A percentile compares a stretch with the other conserved stretches of the same genome.
phyloP scores from a whole-genome alignment of 768 basidiomycete genomes.

The Amanita fuliginea region DNA sequence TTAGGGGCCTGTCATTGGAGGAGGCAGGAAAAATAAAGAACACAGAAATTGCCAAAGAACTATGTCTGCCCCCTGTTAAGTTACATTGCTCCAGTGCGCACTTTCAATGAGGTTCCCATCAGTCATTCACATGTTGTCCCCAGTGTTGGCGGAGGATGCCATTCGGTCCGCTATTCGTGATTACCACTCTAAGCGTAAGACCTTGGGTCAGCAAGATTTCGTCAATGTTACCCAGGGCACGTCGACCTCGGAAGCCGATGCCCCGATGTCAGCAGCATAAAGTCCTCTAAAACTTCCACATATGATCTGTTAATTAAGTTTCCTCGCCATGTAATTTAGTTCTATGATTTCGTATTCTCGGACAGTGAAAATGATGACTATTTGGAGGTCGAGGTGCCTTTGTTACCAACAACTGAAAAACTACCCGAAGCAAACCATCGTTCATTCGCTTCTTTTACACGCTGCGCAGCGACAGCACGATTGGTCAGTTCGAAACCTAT shows the following conservation, averaged over 20 bases:
- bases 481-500: slow-evolving; percentile 92
- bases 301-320: background rate
- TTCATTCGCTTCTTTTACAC: slow-evolving; percentile 93
- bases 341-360: slow-evolving; percentile 8
- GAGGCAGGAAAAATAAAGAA: slow-evolving; percentile 96
- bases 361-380: background rate
- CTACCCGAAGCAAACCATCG: slow-evolving; percentile 88
- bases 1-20: slow-evolving; percentile 88
- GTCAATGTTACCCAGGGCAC: slow-evolving; percentile 60
- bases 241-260: slow-evolving; percentile 25
- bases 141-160: slow-evolving; percentile 96
- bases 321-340: slow-evolving; percentile 10
- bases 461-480: slow-evolving; percentile 70
- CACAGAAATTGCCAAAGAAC: slow-evolving; percentile 97
- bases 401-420: slow-evolving; percentile 66
- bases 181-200: slow-evolving; percentile 77
- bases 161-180: slow-evolving; percentile 97
- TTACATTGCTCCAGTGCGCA: slow-evolving; percentile 84
- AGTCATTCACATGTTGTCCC: slow-evolving; percentile 7
- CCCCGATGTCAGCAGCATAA: slow-evolving; percentile 8
- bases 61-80: slow-evolving; percentile 93
- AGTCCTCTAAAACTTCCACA: background rate
- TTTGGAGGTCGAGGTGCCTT: slow-evolving; percentile 20
- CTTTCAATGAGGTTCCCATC: background rate
- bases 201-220: slow-evolving; percentile 35